Evolutionary conservation across 2,329 filamentous ascomycete species (phyloP), one percentile per base, ranked within the genome.

Genomic region (Diplocarpon mali): DNA sequence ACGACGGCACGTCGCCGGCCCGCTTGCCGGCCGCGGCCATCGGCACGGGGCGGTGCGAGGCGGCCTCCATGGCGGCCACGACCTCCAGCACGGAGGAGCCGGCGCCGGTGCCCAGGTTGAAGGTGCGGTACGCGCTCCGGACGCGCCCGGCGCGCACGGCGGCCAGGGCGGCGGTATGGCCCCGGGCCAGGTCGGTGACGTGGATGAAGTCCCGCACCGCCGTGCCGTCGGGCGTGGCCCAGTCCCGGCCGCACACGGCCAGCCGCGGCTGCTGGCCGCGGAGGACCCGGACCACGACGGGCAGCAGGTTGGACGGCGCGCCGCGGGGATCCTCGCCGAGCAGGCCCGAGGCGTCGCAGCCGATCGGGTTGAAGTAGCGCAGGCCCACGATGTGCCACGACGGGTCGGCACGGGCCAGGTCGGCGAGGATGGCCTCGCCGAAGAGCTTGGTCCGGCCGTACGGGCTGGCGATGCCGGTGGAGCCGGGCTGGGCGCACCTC

Each of bases 371-470:
- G 65, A 83, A 83, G 62, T 83, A 83, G 27, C 78, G 69, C 24
- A 83, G 65, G 4, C 76, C 75, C 29, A 76, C 74, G 52, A 81
- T 76, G 13, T 71, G 72, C 76, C 77, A 80, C 17, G 71, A 68
- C 5, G 75, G 69, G 58, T 82, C 75, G 2, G 78, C 72, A 14
- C 66, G 63, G 12, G 76, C 76, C 34, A 78, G 62, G 56, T 83
- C 79, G 12, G 74, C 73, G 12, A 83, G 64, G 38, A 83, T 81
- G 8, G 76, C 76, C 57, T 82, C 79, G 48, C 75, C 76, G 63
- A 83, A 78, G 67, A 76, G 82, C 60, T 83, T 83, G 2, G 77
- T 76, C 42, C 78, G 69, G 14, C 77, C 78, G 55, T 83, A 83
- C 1, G 78, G 78, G 53, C 75, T 79, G 12, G 76, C 80, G 47